Base-by-base conservation (phyloP, 805 yeast species). In the Yamadazyma kitorensis region DNA sequence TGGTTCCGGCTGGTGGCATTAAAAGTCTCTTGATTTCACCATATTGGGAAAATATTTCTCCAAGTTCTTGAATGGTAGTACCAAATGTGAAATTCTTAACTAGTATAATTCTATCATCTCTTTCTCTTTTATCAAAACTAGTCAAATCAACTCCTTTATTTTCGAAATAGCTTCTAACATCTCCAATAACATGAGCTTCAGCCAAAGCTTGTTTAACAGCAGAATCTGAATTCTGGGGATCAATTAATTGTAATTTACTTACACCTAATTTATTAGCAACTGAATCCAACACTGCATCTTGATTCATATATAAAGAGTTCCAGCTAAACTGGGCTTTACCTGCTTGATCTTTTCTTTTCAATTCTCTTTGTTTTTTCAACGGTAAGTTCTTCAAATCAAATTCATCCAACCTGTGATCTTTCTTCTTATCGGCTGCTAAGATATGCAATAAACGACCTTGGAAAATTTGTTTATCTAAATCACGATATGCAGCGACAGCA, bases 141-240 rank as follows among this genome's bases (percentile, higher is more conserved):
- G 82, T 70, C 40, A 93, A 64, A 64, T 91, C 96, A 27, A 93
- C 86, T 22, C 95, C 95, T 53, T 82, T 82, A 16, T 68, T 60
- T 56, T 87, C 95, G 58, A 93, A 93, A 60, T 80, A 93, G 47
- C 78, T 77, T 52, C 96, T 76, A 9, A 93, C 95, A 57, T 83
- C 93, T 28, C 89, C 93, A 51, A 93, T 81, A 12, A 89, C 96
- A 52, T 88, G 93, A 2, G 97, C 94, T 64, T 93, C 98, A 0
- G 98, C 98, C 43, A 93, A 72, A 0, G 98, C 98, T 60, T 89
- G 98, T 55, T 89, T 86, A 10, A 93, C 98, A 1, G 96, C 97
- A 33, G 95, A 83, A 40, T 72, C 80, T 6, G 95, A 74, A 44
- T 80, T 86, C 48, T 86, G 84, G 1, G 96, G 91, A 57, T 93